Base-by-base conservation (phyloP, 176 grass and related monocot genomes). In the Aegilops tauschii region DNA sequence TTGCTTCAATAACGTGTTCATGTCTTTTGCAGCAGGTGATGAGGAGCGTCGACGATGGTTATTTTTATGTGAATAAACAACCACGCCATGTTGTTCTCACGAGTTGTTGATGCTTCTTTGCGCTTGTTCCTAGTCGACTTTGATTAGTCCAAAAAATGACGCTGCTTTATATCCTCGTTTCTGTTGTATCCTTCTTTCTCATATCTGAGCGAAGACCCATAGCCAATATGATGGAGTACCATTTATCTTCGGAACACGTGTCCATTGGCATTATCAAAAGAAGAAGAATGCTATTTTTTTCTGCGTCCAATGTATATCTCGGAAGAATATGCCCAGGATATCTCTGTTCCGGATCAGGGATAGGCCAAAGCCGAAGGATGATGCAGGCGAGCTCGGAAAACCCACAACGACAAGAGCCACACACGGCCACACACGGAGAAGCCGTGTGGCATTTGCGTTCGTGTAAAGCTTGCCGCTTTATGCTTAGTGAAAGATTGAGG, bases 321-420 rank as follows among this genome's bases (percentile, higher is more conserved):
- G 76, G 37, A 76, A 61, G 89, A 91, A 91, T 91, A 91, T 91
- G 89, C 89, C 27, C 47, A 52, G 89, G 76, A 47, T 88, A 69
- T 66, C 72, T 42, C 76, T 28, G 10, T 70, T 70, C 42, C 35
- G 44, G 23, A 25, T 25, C 23, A 25, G 23, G 23, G 23, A 25
- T 25, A 25, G 23, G 17, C 52, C 52, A 56, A 56, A 56, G 52
- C 52, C 52, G 0, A 56, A 56, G 18, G 52, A 56, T 10, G 58
- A 61, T 69, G 42, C 0, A 64, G 36, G 29, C 1, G 50, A 8
- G 4, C 1, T 39, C 29, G 27, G 13, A 63, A 31, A 76, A 30
- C 4, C 42, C 32, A 37, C 11, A 10, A 16, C 63, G 61, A 29
- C 50, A 56, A 68, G 56, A 89, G 34, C 71, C 62, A 61, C 72